A percentile compares a stretch with the other conserved stretches of the same genome.
Evolutionary conservation across 352 stramenopile species (phyloP).

Genomic region (Phytopythium aichiense): DNA sequence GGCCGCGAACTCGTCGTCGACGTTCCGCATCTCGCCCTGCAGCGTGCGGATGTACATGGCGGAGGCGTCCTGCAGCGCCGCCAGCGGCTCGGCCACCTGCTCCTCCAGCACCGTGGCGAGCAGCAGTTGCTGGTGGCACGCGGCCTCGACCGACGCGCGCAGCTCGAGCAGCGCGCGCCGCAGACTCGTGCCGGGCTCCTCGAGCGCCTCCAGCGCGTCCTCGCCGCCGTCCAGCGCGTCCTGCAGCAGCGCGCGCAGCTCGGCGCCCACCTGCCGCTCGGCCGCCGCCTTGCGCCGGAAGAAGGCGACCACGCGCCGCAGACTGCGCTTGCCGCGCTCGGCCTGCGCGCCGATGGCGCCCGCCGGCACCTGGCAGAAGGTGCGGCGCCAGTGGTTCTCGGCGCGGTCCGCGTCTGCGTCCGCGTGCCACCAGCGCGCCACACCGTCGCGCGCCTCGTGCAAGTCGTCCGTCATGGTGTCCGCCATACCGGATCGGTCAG

Average conservation of each 20-base stretch:
- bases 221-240: not conserved
- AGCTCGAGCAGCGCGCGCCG: conserved; percentile 56
- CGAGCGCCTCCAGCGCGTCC: conserved; percentile 27
- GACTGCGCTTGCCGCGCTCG: conserved; percentile 69
- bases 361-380: conserved; percentile 86
- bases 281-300: conserved; percentile 31
- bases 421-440: conserved; percentile 8
- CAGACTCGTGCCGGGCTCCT: conserved; percentile 66
- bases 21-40: conserved; percentile 68
- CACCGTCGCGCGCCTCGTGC: not conserved
- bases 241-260: conserved; percentile 50
- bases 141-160: conserved; percentile 55
- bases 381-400: conserved; percentile 84
- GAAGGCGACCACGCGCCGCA: conserved; percentile 68
- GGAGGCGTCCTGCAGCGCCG: conserved; percentile 70
- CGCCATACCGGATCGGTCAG: not conserved
- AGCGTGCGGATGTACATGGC: conserved; percentile 79
- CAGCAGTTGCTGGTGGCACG: conserved; percentile 62
- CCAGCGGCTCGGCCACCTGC: conserved; percentile 72
- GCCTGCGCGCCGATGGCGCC: conserved; percentile 74
- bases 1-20: conserved; percentile 64
- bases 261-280: conserved; percentile 54
- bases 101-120: conserved; percentile 79
- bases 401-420: conserved; percentile 42
- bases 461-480: not conserved